Conservation (phyloP, 73 alveolate species). For the Effrenium voratum region DNA sequence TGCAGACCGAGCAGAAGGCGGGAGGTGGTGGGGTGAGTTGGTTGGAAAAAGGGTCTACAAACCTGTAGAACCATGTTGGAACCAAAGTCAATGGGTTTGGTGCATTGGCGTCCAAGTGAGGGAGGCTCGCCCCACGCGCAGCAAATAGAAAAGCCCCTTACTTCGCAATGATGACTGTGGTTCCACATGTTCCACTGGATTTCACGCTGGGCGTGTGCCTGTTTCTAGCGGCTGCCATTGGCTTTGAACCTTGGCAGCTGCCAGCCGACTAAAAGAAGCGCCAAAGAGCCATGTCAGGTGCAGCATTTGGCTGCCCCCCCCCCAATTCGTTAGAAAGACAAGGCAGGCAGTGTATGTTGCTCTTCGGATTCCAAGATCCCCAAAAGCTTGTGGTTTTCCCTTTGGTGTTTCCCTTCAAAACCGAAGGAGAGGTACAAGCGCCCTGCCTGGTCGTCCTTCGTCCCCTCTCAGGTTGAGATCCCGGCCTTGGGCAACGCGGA, state of each 20-base stretch:
- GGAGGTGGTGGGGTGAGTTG: not conserved
- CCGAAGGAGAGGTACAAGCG: not conserved
- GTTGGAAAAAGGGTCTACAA: too few species aligned
- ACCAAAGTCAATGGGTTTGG: not conserved
- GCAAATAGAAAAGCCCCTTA: not conserved
- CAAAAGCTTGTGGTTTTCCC: not conserved
- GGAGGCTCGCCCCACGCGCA: not conserved
- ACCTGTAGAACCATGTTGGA: too few species aligned
- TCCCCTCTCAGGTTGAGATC: not conserved
- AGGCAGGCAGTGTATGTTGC: not conserved
- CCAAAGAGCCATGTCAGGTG: not conserved
- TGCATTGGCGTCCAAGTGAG: not conserved
- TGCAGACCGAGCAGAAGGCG: conserved; percentile 92
- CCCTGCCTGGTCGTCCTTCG: not conserved
- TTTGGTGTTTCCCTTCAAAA: not conserved
- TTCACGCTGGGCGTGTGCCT: not conserved
- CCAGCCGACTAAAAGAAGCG: too few species aligned
- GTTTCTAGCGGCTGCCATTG: too few species aligned
- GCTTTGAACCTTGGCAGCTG: too few species aligned
- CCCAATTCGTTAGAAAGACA: not conserved
- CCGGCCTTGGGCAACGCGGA: conserved; percentile 56
- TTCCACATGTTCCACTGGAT: not conserved
- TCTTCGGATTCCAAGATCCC: not conserved
- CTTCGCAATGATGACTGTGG: not conserved
- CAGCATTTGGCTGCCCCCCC: not conserved